Conservation (phyloP, 2,329 filamentous ascomycete genomes). For the Tolypocladium pustulatum region DNA sequence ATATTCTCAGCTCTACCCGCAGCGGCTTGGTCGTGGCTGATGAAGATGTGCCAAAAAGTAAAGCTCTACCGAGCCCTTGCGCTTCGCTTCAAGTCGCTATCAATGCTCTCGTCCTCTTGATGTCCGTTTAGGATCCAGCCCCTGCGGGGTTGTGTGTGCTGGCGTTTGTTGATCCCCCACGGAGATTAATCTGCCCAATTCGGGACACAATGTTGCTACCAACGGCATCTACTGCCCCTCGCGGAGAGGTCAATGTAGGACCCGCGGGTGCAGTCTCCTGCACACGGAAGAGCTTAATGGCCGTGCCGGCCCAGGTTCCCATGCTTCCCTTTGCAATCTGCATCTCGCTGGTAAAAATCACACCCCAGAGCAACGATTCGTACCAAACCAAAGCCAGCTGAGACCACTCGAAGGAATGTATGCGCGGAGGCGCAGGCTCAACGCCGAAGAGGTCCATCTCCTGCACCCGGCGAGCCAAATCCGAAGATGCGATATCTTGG, state of each 20-base stretch:
- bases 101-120: neutral
- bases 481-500: slow-evolving; percentile 30
- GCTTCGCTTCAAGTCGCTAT: neutral
- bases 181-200: slow-evolving; percentile 71
- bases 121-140: neutral
- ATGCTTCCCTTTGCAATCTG: slow-evolving; percentile 76
- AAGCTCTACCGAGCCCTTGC: neutral
- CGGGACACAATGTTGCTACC: slow-evolving; percentile 81
- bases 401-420: slow-evolving; percentile 93
- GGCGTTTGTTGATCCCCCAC: slow-evolving; percentile 29
- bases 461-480: slow-evolving; percentile 43
- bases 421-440: slow-evolving; percentile 62
- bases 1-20: neutral
- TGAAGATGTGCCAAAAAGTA: neutral
- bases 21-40: neutral
- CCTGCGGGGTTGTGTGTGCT: slow-evolving; percentile 6
- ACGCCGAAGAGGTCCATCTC: slow-evolving; percentile 57
- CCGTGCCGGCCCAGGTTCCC: slow-evolving; percentile 88
- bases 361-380: slow-evolving; percentile 85
- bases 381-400: slow-evolving; percentile 89
- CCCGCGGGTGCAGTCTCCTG: slow-evolving; percentile 74
- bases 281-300: slow-evolving; percentile 79
- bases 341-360: slow-evolving; percentile 87
- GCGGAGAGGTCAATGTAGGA: slow-evolving; percentile 71
- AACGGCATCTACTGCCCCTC: slow-evolving; percentile 86